Base-by-base conservation (phyloP, 176 grass and related monocot genomes). In the Tuctoria greenei region DNA sequence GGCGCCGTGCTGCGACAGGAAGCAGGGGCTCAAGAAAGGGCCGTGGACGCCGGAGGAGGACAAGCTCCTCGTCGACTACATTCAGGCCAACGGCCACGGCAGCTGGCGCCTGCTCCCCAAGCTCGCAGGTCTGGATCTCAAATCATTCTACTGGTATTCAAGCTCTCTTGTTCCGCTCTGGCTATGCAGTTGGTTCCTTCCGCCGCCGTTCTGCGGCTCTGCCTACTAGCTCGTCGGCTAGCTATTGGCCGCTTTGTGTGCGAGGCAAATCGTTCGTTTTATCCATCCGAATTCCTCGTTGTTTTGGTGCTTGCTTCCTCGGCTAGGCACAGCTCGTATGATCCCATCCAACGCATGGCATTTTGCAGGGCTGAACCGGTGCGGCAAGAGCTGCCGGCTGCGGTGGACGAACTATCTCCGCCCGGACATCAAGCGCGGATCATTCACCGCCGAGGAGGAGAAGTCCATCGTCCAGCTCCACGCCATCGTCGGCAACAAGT, bases 401-500 rank as follows among this genome's bases (percentile, higher is more conserved):
- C 91, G 95, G 76, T 98, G 95, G 95, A 94, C 95, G 43, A 98
- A 98, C 86, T 98, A 98, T 74, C 84, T 98, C 21, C 81, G 95
- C 57, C 95, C 95, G 8, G 95, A 95, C 76, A 94, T 98, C 78
- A 98, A 90, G 82, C 91, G 95, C 60, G 95, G 95, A 12, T 82
- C 95, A 6, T 98, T 98, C 79, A 98, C 87, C 20, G 16, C 81
- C 7, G 95, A 98, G 60, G 95, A 98, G 77, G 84, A 98, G 84
- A 98, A 98, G 61, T 92, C 95, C 57, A 98, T 98, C 87, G 66
- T 95, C 70, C 95, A 98, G 73, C 91, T 98, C 69, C 95, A 98
- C 78, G 95, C 76, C 84, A 98, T 98, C 83, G 91, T 98, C 39
- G 95, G 95, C 63, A 98, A 98, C 91, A 98, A 92, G 95, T 98